Percentiles rank a stretch among this genome's conserved stretches.
Conservation (phyloP, 495 filamentous ascomycete species). For the Lasiosphaeria hispida region DNA sequence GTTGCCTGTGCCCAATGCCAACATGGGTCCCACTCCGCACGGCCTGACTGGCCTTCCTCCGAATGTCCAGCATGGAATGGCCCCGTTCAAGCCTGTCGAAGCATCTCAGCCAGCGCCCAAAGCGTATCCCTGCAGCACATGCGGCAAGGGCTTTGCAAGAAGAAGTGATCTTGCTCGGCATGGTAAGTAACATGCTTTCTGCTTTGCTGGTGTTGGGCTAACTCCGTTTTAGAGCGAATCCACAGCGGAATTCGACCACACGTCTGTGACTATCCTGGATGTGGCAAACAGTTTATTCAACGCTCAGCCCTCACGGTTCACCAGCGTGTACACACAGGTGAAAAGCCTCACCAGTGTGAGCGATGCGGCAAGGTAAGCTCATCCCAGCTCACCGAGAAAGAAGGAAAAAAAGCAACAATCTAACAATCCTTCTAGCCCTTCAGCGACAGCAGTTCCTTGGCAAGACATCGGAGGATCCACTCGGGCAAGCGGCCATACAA, state of each 20-base stretch:
- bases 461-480: slow-evolving; percentile 90
- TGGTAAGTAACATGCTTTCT: slow-evolving; percentile 57
- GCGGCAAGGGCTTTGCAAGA: slow-evolving; percentile 88
- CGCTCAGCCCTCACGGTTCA: slow-evolving; percentile 97
- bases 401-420: not conserved
- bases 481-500: slow-evolving; percentile 96
- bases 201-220: slow-evolving; percentile 14
- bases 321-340: slow-evolving; percentile 90
- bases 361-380: slow-evolving; percentile 83
- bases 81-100: slow-evolving; percentile 34
- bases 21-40: slow-evolving; percentile 42
- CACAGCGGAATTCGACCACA: slow-evolving; percentile 91
- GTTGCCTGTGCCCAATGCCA: slow-evolving; percentile 48
- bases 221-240: slow-evolving; percentile 72
- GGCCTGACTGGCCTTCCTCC: slow-evolving; percentile 53
- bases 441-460: slow-evolving; percentile 94
- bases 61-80: slow-evolving; percentile 36
- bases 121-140: slow-evolving; percentile 87
- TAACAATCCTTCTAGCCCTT: slow-evolving; percentile 67
- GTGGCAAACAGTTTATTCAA: slow-evolving; percentile 96
- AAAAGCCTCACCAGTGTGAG: slow-evolving; percentile 98
- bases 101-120: slow-evolving; percentile 48
- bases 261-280: slow-evolving; percentile 85
- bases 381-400: not conserved
- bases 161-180: slow-evolving; percentile 93